phyloP scores from a whole-genome alignment of 768 basidiomycete genomes.

The Cyathus striatus region DNA sequence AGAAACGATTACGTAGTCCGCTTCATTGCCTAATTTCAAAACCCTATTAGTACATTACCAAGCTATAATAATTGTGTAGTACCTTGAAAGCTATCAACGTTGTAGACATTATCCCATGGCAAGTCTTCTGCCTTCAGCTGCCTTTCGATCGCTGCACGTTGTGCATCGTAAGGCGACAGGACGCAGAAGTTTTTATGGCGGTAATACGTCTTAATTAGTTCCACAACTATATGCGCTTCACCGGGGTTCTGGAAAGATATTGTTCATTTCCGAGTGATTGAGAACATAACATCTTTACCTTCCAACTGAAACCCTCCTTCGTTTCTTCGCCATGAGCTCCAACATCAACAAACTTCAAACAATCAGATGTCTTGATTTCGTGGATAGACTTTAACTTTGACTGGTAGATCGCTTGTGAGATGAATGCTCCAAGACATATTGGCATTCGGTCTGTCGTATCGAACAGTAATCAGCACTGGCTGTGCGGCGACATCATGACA shows the following conservation, averaged over 20 bases:
- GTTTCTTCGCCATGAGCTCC: conserved; percentile 33
- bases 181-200: conserved; percentile 31
- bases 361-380: conserved; percentile 20
- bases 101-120: conserved; percentile 40
- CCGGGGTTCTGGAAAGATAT: conserved; percentile 36
- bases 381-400: conserved; percentile 34
- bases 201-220: conserved; percentile 39
- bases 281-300: too few species aligned
- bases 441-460: conserved; percentile 45
- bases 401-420: conserved; percentile 39
- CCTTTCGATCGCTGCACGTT: conserved; percentile 36
- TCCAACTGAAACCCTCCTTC: conserved; percentile 36
- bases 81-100: conserved; percentile 56
- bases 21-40: conserved; percentile 40
- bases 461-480: neutral
- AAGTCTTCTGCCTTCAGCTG: conserved; percentile 25
- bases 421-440: conserved; percentile 38
- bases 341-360: conserved; percentile 42
- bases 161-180: conserved; percentile 55
- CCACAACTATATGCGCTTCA: conserved; percentile 33
- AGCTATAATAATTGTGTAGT: neutral
- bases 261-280: too few species aligned
- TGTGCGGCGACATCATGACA: neutral
- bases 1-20: conserved; percentile 43
- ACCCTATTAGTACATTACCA: neutral